Evolutionary conservation across 2,329 filamentous ascomycete genomes (phyloP).

Genomic region (Coniochaeta prunicola): DNA sequence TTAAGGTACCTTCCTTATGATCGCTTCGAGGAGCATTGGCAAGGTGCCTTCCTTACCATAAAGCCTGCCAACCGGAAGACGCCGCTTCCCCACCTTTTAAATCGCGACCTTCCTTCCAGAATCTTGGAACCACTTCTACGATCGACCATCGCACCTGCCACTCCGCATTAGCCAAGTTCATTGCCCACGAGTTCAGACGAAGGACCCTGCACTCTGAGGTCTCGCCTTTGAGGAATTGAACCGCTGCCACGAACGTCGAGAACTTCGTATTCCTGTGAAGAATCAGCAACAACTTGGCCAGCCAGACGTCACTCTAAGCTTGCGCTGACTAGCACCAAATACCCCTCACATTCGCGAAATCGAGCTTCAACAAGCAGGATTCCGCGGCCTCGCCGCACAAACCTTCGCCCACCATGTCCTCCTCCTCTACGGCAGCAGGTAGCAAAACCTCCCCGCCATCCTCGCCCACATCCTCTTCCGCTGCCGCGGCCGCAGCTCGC

Average conservation of each 20-base stretch:
- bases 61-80: constrained; percentile 21
- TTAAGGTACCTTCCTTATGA: background rate
- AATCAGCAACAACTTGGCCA: no score
- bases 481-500: constrained; percentile 22
- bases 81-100: background rate
- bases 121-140: background rate
- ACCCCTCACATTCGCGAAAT: constrained; percentile 25
- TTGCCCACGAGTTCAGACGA: background rate
- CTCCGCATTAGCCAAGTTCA: background rate
- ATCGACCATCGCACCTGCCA: background rate
- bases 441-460: constrained; percentile 11
- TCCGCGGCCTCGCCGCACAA: constrained; percentile 21
- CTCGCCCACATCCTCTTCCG: constrained; percentile 13
- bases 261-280: no score
- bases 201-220: background rate
- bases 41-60: no score
- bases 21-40: background rate
- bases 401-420: constrained; percentile 11
- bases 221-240: background rate
- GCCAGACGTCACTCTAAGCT: background rate
- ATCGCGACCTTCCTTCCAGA: background rate
- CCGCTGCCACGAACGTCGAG: background rate
- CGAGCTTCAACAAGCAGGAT: constrained; percentile 32
- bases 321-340: background rate
- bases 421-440: constrained; percentile 7